Base-by-base conservation (phyloP, 2,329 filamentous ascomycete species). In the Nannizziopsis arthrosporioides region DNA sequence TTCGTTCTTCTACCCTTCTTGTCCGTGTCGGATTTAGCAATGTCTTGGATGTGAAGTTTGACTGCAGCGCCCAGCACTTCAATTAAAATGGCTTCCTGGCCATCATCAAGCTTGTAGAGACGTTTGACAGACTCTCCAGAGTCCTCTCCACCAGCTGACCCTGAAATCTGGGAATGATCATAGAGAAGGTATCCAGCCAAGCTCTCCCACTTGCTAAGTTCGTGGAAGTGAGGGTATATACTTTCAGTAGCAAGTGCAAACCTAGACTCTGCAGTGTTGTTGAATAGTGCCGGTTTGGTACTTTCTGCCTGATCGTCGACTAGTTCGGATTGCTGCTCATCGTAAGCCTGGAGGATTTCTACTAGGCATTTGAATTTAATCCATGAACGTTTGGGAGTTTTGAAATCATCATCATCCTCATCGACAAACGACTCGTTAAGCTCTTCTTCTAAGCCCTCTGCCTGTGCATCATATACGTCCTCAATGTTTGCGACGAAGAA, bases 401-500 rank as follows among this genome's bases (percentile, higher is more conserved):
- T 81, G 53, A 80, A 85, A 54, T 89, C 82, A 18, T 77, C 73
- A 19, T 72, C 71, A 12, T 84, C 81, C n/a, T 85, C 77, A 1
- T 78, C 78, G 1, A 80, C 78, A 49, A 94, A 75, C 7, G 80
- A 72, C 59, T 95, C 89, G 40, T 85, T 79, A 7, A 94, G 70
- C 46, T 81, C 77, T 18, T 90, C 89, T 37, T 85, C 86, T 49
- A 95, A 77, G 47, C 92, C 84, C 51, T 96, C 89, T 2, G 90
- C 69, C 60, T 84, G 87, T 45, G 76, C 75, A 30, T 88, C 82
- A 54, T 87, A 87, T 2, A 84, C 74, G 58, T 95, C 89, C 35
- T 84, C 76, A 36, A 96, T 82, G 56, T 87, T 90, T 51, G 86
- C 84, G 14, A 85, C 81, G 59, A 98, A 96, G 72, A 98, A 98